Conservation (phyloP, 2,329 filamentous ascomycete genomes). For the Colletotrichum gloeosporioides region DNA sequence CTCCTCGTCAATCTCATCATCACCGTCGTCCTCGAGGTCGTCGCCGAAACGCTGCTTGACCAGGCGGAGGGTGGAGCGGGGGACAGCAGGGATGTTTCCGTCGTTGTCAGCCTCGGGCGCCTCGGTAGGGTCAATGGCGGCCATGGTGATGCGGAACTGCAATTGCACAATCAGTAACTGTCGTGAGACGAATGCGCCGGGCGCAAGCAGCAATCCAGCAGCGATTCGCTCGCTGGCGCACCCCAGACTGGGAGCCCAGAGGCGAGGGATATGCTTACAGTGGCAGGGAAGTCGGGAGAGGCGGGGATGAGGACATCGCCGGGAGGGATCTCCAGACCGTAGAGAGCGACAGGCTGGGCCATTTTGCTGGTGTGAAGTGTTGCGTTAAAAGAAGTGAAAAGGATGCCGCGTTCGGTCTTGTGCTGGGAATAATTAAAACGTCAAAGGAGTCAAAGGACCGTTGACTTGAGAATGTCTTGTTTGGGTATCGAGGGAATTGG, state of each 20-base stretch:
- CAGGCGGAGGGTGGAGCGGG: slow-evolving; percentile 89
- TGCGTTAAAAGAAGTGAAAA: neutral
- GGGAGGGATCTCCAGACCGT: slow-evolving; percentile 88
- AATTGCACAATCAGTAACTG: slow-evolving; percentile 32
- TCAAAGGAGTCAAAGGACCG: slow-evolving; percentile 18
- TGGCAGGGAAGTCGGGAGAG: slow-evolving; percentile 78
- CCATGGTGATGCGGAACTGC: slow-evolving; percentile 98
- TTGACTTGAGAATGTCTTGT: neutral
- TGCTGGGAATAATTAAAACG: slow-evolving; percentile 10
- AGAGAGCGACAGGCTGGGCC: slow-evolving; percentile 77
- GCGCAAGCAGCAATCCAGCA: neutral
- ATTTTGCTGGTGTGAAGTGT: slow-evolving; percentile 41
- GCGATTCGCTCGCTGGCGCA: neutral
- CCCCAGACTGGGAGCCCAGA: neutral
- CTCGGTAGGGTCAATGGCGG: slow-evolving; percentile 90
- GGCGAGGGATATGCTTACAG: slow-evolving; percentile 62
- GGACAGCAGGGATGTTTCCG: slow-evolving; percentile 64
- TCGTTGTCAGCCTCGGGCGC: slow-evolving; percentile 69
- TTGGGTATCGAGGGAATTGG: neutral
- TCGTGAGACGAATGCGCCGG: neutral
- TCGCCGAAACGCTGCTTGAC: slow-evolving; percentile 75
- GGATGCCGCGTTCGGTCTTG: slow-evolving; percentile 5
- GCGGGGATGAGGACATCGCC: slow-evolving; percentile 85
- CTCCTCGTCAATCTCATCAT: slow-evolving; percentile 72
- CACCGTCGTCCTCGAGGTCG: slow-evolving; percentile 58